Percentiles rank a stretch among this genome's conserved stretches.
phyloP scores from a whole-genome alignment of 768 basidiomycete genomes.

The Phanerochaete sordida region DNA sequence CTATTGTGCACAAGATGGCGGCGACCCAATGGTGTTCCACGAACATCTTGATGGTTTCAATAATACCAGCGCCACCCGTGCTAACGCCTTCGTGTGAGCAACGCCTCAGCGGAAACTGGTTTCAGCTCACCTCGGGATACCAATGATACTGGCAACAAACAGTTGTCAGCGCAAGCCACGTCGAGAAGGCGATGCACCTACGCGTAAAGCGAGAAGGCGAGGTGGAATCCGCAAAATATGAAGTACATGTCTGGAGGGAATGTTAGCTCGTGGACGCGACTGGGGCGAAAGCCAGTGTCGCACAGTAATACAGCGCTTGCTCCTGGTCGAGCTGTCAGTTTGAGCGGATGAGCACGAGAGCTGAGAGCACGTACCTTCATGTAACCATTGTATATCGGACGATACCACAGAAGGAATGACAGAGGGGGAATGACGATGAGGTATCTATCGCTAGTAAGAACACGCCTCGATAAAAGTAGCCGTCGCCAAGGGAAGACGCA shows the following conservation, averaged over 20 bases:
- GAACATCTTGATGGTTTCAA: slow-evolving; percentile 87
- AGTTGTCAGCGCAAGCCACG: slow-evolving; percentile 16
- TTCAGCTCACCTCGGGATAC: slow-evolving; percentile 69
- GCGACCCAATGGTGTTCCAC: slow-evolving; percentile 68
- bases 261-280: slow-evolving; percentile 19
- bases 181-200: slow-evolving; percentile 33
- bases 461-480: slow-evolving; percentile 15
- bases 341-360: slow-evolving; percentile 12
- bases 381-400: slow-evolving; percentile 96
- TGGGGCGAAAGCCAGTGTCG: slow-evolving; percentile 25
- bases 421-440: slow-evolving; percentile 69
- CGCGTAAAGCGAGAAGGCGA: slow-evolving; percentile 92
- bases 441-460: slow-evolving; percentile 49
- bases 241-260: slow-evolving; percentile 80
- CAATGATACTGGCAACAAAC: slow-evolving; percentile 68
- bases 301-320: slow-evolving; percentile 92
- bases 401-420: slow-evolving; percentile 95
- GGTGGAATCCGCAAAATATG: slow-evolving; percentile 94
- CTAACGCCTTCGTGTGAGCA: slow-evolving; percentile 36
- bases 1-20: slow-evolving; percentile 74
- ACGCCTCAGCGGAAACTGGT: slow-evolving; percentile 25
- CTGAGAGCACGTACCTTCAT: slow-evolving; percentile 90
- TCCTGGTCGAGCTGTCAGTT: slow-evolving; percentile 47
- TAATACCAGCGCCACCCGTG: slow-evolving; percentile 93
- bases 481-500: slow-evolving; percentile 33